Base-by-base conservation (phyloP, 352 stramenopile species). In the Hyaloperonospora arabidopsidis region DNA sequence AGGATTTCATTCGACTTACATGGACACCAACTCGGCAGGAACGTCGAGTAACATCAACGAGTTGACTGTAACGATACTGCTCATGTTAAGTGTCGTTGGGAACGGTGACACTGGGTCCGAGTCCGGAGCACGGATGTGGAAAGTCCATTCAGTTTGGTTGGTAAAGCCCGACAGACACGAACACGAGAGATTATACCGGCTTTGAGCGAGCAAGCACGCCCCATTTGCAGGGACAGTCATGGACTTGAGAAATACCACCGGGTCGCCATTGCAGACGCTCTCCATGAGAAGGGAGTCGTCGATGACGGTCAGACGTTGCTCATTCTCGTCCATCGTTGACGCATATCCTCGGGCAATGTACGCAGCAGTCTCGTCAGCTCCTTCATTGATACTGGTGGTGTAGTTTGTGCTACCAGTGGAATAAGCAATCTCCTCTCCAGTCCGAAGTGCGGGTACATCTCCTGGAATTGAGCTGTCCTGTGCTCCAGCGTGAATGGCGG, bases 181-280 rank as follows among this genome's bases (percentile, higher is more conserved):
- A 39, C 71, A 80, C 46, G 71, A 80, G 15, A 80, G 58, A 14
- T 76, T 76, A 61, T 62, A 68, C n/a, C 36, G 48, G 38, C 56
- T 68, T 40, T 71, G 57, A 2, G 61, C 39, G 13, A 48, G 36
- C 39, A 72, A 51, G 41, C 71, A 80, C 1, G 45, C 66, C n/a
- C 62, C 57, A 49, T 80, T 80, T 18, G 57, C 21, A 11, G 50
- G 45, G 14, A 61, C 21, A 0, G 17, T 59, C 5, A 59, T 45
- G 13, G 70, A 69, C 59, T 73, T 74, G 44, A 65, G 41, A 45
- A 79, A 59, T 25, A 76, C 40, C 56, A 73, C 63, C 2, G 70
- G 67, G 29, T 63, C 45, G 18, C 70, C 65, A 43, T 57, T 56
- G 34, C 70, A 79, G 49, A 72, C 58, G 14, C 65, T 69, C 45